Base-by-base conservation (phyloP, 2,329 filamentous ascomycete species). In the Paramyrothecium sp. region DNA sequence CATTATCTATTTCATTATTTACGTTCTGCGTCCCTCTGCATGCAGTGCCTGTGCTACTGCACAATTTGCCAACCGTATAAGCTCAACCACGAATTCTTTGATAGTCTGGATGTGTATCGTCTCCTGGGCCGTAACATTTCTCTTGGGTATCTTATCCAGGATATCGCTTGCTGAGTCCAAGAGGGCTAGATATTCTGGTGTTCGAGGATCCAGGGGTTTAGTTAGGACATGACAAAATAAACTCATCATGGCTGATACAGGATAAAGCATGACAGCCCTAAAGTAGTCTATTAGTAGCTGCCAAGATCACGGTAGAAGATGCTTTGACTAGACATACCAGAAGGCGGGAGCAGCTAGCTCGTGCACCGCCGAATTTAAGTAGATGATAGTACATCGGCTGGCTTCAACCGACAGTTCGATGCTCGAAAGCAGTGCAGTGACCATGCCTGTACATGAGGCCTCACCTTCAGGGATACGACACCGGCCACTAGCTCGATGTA, bases 251-350 rank as follows among this genome's bases (percentile, higher is more conserved):
- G 83, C 82, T 0, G 80, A 78, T 55, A 83, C 78, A 1, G 83
- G 82, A 55, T 86, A 86, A 62, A 83, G 85, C 2, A 83, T 71
- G 3, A 84, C 66, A n/a, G 78, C 68, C 81, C 83, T 85, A 5
- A 10, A 17, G 0, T 13, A 55, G 55, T 13, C 20, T 2, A 2
- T 13, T 7, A n/a, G 26, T 7, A n/a, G n/a, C 8, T 3, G 3
- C 10, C 17, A n/a, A 19, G 3, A 21, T n/a, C 12, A 3, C 2
- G 2, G 1, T 26, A 34, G 11, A 38, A 38, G 33, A 38, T 10
- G 33, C 10, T 38, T 33, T n/a, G n/a, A 38, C 5, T 3, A 2
- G 47, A 63, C 75, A 61, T 68, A 82, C 80, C 80, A 83, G 60
- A 84, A 84, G 12, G 77, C 73, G 48, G 81, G 78, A 1, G 75